Evolutionary conservation across 768 basidiomycete species (phyloP), one percentile per base, ranked within the genome.

Genomic region (Pulveroboletus sp.): DNA sequence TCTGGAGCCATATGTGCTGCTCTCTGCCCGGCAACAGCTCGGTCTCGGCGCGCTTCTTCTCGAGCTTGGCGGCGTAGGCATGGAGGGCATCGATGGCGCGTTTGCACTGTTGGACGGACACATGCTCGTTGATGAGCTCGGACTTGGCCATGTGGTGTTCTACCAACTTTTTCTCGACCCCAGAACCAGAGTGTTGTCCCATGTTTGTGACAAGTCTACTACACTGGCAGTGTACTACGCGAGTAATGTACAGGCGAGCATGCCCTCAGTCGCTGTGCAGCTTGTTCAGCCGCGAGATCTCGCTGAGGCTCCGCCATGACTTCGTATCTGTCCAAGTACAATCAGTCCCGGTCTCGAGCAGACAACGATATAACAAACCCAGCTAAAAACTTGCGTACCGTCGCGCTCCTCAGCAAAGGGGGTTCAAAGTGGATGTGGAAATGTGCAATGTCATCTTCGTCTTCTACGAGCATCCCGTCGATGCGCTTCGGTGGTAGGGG

Each of bases 271-370:
- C 78, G 73, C 53, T 69, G 59, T 0, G 94, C 92, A 8, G 91
- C 94, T 65, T 91, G 85, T 64, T 97, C 94, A 0, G 93, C 79
- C 0, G 92, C 93, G 12, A 95, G 73, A 65, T 95, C 94, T 0
- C 94, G 77, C 71, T 95, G 94, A 6, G 88, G 77, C 63, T 95
- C 94, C 0, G 83, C 88, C 84, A 94, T 89, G 43, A 95, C 70
- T 67, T 97, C 94, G 56, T 88, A 94, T 11, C 90, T 92, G 56
- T 8, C 11, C 41, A 24, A 6, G 5, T 17, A 14, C 4, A 32
- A 42, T 58, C 44, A 52, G 41, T 44, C 24, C n/a, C 16, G 13
- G 2, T 51, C 14, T 24, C 0, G 23, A 13, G 46, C 2, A 43
- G 16, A 43, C 37, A 38, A 11, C 0, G 50, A 9, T 7, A 12